Evolutionary conservation across 2,329 filamentous ascomycete species (phyloP), one percentile per base, ranked within the genome.

Genomic region (Sphaerulina vaccinii): DNA sequence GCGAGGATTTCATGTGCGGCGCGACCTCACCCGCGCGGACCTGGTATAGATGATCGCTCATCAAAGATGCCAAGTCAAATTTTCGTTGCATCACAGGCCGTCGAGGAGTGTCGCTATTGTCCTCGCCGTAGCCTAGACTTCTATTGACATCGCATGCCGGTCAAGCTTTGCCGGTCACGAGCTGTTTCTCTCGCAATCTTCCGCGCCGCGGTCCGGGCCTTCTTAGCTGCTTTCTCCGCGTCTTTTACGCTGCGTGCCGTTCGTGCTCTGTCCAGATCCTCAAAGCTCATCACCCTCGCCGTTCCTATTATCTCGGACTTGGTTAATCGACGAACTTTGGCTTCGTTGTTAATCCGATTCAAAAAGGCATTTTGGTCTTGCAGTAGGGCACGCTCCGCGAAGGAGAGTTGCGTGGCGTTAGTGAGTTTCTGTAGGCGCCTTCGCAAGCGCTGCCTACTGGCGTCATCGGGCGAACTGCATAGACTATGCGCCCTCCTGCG

Each of bases 311-410:
- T 51, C 15, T 49, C 9, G 39, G 63, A 60, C 45, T 51, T 63
- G 15, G 60, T 62, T 21, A 55, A 57, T 50, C 58, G 55, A 29
- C 61, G 57, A 45, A 44, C 47, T 54, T 65, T 67, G 37, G 54
- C 55, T 55, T 68, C 57, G 48, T 66, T 62, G 44, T 68, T 66
- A 9, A 63, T 61, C 50, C 56, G 53, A 36, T 52, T 47, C 35
- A 70, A 58, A 52, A 67, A 59, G 35, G 54, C 24, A 49, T 64
- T 66, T 49, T 59, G 48, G 48, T 70, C 55, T 40, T 65, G 38
- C 37, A 63, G 60, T 19, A 70, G 58, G 41, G 60, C 55, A 52
- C 44, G 21, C 48, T 29, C 62, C 22, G 61, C 59, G 56, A 64
- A 59, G n/a, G 49, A 62, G 29, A 46, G 60, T 55, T 64, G 27